phyloP scores from a whole-genome alignment of 305 asterid genomes.

The Solanum hybrid region DNA sequence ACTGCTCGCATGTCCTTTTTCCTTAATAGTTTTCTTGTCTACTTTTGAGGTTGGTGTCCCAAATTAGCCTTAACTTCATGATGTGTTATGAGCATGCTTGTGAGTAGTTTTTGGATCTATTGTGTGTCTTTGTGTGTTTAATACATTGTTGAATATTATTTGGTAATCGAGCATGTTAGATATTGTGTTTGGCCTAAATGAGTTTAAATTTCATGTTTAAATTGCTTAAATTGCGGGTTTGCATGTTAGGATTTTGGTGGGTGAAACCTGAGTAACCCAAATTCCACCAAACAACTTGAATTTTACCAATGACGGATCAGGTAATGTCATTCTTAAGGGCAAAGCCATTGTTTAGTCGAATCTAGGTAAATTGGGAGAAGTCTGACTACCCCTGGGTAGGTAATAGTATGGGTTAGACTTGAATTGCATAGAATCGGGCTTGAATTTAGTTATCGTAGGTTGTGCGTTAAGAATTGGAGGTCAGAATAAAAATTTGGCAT shows the following conservation, averaged over 20 bases:
- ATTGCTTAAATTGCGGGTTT: not conserved
- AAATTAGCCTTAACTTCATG: not conserved
- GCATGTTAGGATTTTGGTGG: not conserved
- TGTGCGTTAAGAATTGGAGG: not conserved
- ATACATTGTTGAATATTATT: not conserved
- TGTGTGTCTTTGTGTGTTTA: not conserved
- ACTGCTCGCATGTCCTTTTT: not conserved
- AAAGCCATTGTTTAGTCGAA: not conserved
- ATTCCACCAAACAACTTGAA: not conserved
- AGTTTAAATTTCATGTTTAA: not conserved
- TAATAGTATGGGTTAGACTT: not conserved
- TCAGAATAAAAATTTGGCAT: not conserved
- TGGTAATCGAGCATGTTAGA: not conserved
- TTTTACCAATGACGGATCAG: not conserved
- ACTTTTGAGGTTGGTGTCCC: not conserved
- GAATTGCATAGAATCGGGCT: not conserved
- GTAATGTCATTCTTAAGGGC: not conserved
- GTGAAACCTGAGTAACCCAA: not conserved
- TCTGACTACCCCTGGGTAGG: not conserved
- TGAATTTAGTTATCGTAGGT: too few species aligned
- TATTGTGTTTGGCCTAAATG: not conserved
- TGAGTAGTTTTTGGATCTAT: not conserved
- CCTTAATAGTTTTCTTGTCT: not conserved
- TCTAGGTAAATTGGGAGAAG: not conserved
- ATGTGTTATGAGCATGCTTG: not conserved